Percentiles rank a stretch among this genome's conserved stretches.
These are phyloP conservation scores for Pholiota microspora DNA, from an alignment of 768 basidiomycete species.

Conservation along the genomic window DNA sequence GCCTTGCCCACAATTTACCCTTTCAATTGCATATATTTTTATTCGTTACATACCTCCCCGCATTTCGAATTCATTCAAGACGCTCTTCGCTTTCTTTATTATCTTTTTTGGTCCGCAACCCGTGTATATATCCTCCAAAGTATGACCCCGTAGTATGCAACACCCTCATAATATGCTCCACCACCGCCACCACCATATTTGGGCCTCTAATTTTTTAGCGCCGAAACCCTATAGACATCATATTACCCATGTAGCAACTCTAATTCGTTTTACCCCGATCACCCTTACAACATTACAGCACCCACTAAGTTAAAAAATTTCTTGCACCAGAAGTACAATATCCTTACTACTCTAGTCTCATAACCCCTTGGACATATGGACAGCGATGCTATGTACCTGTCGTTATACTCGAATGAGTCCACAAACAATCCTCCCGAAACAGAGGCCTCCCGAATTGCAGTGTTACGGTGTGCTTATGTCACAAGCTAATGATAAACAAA, in stretches of 20 bases:
- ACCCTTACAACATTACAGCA: background rate
- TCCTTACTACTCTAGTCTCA: background rate
- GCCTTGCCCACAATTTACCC: conserved; percentile 17
- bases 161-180: conserved; percentile 6
- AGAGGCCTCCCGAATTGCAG: background rate
- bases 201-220: background rate
- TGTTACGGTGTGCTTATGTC: conserved; percentile 9
- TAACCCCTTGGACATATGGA: background rate
- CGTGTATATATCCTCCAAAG: conserved; percentile 21
- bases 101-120: conserved; percentile 20
- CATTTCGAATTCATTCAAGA: conserved; percentile 19
- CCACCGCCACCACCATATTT: conserved; percentile 1
- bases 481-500: conserved; percentile 16
- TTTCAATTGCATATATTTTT: conserved; percentile 23
- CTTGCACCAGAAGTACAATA: background rate
- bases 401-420: no score
- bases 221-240: conserved; percentile 5
- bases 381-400: no score
- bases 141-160: conserved; percentile 12
- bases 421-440: no score
- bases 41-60: conserved; percentile 19
- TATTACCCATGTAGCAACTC: conserved; percentile 4
- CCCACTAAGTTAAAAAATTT: background rate
- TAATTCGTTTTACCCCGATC: background rate
- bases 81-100: conserved; percentile 5